phyloP scores from a whole-genome alignment of 2,329 filamentous ascomycete species.

The Epichloe baconii region DNA sequence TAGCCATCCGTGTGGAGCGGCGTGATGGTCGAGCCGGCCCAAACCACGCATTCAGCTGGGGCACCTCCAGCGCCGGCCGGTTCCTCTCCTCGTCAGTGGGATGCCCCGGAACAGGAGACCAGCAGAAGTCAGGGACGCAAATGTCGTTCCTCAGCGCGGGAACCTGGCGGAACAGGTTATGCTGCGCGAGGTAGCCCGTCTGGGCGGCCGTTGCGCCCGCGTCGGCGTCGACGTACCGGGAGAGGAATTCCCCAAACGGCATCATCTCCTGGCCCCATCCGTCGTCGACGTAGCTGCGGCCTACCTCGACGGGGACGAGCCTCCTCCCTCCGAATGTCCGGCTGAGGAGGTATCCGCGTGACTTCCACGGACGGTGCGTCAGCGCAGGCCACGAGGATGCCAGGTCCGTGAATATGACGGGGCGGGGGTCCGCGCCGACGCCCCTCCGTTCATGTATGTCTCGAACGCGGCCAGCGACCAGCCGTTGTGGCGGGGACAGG shows the following conservation, averaged over 20 bases:
- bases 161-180: conserved; percentile 75
- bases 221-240: conserved; percentile 36
- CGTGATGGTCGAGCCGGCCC: conserved; percentile 81
- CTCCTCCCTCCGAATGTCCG: conserved; percentile 64
- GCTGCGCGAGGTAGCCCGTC: conserved; percentile 79
- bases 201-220: not conserved
- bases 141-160: conserved; percentile 67
- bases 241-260: conserved; percentile 58
- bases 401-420: conserved; percentile 56
- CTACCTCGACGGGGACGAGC: conserved; percentile 76
- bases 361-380: conserved; percentile 54
- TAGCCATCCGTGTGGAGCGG: conserved; percentile 90
- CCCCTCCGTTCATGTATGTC: conserved; percentile 34
- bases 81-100: conserved; percentile 23
- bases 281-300: conserved; percentile 74
- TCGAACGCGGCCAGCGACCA: conserved; percentile 49
- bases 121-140: conserved; percentile 72
- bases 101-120: conserved; percentile 50
- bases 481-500: conserved; percentile 18
- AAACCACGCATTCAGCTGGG: conserved; percentile 82
- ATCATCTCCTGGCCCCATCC: conserved; percentile 77
- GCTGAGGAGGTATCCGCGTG: conserved; percentile 59
- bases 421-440: conserved; percentile 28
- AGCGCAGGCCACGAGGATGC: conserved; percentile 63
- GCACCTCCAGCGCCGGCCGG: conserved; percentile 37